Percentiles rank a stretch among this genome's conserved stretches.
phyloP scores from a whole-genome alignment of 805 yeast genomes.

The Wickerhamiella dianesei region DNA sequence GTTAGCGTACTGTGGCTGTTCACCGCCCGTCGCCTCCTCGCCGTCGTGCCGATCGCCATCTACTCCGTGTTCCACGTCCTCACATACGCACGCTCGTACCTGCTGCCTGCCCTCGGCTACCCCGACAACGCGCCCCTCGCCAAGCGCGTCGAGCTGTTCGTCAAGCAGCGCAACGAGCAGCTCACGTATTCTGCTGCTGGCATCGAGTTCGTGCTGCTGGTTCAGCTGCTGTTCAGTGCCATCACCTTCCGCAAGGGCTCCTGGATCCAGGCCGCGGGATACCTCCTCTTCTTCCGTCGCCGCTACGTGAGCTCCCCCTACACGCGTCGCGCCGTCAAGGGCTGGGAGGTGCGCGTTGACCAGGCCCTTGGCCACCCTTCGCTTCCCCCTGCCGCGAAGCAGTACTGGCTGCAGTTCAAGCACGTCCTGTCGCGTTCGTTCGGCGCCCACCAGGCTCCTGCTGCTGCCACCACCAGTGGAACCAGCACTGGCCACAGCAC shows the following conservation, averaged over 20 bases:
- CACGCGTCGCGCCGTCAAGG: slow-evolving; percentile 55
- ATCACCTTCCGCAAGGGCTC: slow-evolving; percentile 50
- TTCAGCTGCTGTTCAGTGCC: slow-evolving; percentile 30
- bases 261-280: slow-evolving; percentile 37
- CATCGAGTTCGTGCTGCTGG: slow-evolving; percentile 36
- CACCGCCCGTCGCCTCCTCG: slow-evolving; percentile 45
- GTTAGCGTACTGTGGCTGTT: slow-evolving; percentile 43
- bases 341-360: slow-evolving; percentile 54
- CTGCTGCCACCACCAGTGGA: slow-evolving; percentile 2
- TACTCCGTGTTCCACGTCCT: slow-evolving; percentile 75
- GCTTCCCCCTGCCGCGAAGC: slow-evolving; percentile 38
- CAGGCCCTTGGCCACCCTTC: slow-evolving; percentile 40
- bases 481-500: not conserved
- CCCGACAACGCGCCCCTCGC: slow-evolving; percentile 20
- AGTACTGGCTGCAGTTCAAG: slow-evolving; percentile 39
- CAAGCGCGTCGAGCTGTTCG: slow-evolving; percentile 32
- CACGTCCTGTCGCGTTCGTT: not conserved
- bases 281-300: slow-evolving; percentile 52
- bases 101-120: slow-evolving; percentile 50
- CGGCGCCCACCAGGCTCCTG: not conserved
- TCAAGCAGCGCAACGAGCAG: slow-evolving; percentile 42
- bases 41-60: slow-evolving; percentile 59
- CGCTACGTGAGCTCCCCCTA: slow-evolving; percentile 65
- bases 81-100: slow-evolving; percentile 48
- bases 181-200: slow-evolving; percentile 48